A percentile compares a stretch with the other conserved stretches of the same genome.
Evolutionary conservation across 805 yeast genomes (phyloP).

Genomic region (Yarrowia alimentaria): DNA sequence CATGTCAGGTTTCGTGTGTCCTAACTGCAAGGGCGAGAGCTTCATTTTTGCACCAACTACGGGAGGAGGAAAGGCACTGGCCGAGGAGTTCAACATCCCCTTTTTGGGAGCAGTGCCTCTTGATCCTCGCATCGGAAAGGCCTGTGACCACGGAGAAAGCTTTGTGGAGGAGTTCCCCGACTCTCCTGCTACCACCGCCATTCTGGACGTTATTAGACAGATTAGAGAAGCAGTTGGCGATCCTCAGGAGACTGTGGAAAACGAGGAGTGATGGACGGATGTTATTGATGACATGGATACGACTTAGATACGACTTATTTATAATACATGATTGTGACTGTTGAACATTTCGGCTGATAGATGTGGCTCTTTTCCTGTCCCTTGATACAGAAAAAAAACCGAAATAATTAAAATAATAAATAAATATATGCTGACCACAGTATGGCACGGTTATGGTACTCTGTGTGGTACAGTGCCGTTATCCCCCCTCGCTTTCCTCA

Average conservation of each 20-base stretch:
- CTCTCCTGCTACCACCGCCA: constrained; percentile 88
- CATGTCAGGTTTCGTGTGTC: constrained; percentile 98
- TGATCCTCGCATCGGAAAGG: constrained; percentile 88
- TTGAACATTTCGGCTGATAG: too few species aligned
- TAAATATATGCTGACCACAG: too few species aligned
- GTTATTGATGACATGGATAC: background rate
- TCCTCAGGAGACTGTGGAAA: background rate
- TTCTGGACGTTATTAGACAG: constrained; percentile 65
- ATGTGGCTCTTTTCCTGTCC: too few species aligned
- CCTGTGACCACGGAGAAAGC: constrained; percentile 83
- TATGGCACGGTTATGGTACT: too few species aligned
- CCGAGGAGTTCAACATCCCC: constrained; percentile 72
- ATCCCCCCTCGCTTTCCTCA: too few species aligned
- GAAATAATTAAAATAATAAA: constrained; percentile 10
- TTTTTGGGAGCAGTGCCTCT: constrained; percentile 91
- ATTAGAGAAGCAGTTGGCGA: constrained; percentile 32
- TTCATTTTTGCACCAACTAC: constrained; percentile 92
- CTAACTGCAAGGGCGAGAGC: constrained; percentile 85
- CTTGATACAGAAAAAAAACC: too few species aligned
- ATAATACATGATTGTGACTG: constrained; percentile 22
- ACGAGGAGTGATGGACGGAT: background rate
- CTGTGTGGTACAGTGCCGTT: too few species aligned
- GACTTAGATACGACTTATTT: constrained; percentile 18
- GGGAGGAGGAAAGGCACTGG: constrained; percentile 88
- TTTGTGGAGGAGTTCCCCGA: constrained; percentile 79